Percentiles rank a stretch among this genome's conserved stretches.
Evolutionary conservation across 2,329 filamentous ascomycete species (phyloP).

Genomic region (Trichoderma sp.): DNA sequence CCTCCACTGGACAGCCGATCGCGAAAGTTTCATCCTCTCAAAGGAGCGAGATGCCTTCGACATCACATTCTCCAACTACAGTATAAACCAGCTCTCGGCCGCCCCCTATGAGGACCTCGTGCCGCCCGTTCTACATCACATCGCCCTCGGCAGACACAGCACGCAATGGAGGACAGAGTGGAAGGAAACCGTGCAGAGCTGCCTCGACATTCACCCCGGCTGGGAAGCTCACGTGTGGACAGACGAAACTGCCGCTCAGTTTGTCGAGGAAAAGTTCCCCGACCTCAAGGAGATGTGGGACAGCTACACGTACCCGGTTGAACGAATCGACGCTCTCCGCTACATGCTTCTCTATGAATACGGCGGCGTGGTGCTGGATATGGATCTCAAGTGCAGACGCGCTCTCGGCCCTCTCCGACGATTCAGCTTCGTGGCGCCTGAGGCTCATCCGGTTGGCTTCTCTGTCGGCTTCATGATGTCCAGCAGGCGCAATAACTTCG

Average conservation of each 20-base stretch:
- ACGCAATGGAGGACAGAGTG: constrained; percentile 26
- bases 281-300: constrained; percentile 36
- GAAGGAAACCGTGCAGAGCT: constrained; percentile 32
- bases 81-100: constrained; percentile 28
- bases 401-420: constrained; percentile 38
- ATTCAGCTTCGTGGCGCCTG: constrained; percentile 41
- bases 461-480: constrained; percentile 43
- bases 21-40: constrained; percentile 30
- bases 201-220: constrained; percentile 33
- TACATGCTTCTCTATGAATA: constrained; percentile 46
- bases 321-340: constrained; percentile 66
- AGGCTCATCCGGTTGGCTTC: constrained; percentile 39
- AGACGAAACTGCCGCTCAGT: constrained; percentile 22
- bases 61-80: constrained; percentile 35
- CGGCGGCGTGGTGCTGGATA: constrained; percentile 31
- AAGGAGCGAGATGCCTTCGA: constrained; percentile 30
- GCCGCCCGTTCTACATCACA: constrained; percentile 36
- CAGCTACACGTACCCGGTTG: constrained; percentile 64
- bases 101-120: constrained; percentile 31
- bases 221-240: constrained; percentile 31
- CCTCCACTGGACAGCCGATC: constrained; percentile 27
- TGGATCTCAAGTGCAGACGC: constrained; percentile 36
- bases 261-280: constrained; percentile 24
- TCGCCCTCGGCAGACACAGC: constrained; percentile 28
- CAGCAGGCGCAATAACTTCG: constrained; percentile 33